Percentiles rank a stretch among this genome's conserved stretches.
These are phyloP conservation scores for Nothomitra cinnamomea DNA, from an alignment of 2,329 filamentous ascomycete genomes.

Conservation along the genomic window DNA sequence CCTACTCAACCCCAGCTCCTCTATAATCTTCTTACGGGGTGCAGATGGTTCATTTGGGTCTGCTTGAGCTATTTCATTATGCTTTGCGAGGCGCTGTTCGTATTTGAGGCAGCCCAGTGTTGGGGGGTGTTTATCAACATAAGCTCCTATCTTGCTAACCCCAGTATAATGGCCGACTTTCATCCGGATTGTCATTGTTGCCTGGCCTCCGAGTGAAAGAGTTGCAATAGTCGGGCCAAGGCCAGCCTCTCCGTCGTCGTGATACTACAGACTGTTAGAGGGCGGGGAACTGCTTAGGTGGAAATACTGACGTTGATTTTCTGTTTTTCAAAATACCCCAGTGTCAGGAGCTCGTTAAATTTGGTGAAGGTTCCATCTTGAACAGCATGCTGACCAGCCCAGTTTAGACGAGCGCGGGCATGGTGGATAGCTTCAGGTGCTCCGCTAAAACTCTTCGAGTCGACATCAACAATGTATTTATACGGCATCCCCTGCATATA, in stretches of 20 bases:
- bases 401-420: slow-evolving; percentile 35
- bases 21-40: slow-evolving; percentile 13
- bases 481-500: slow-evolving; percentile 41
- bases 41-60: slow-evolving; percentile 9
- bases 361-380: slow-evolving; percentile 18
- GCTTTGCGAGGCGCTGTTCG: slow-evolving; percentile 18
- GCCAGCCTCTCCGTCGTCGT: slow-evolving; percentile 48
- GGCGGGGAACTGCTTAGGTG: neutral
- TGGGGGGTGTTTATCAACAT: slow-evolving; percentile 16
- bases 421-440: slow-evolving; percentile 32
- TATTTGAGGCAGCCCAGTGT: slow-evolving; percentile 18
- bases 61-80: slow-evolving; percentile 16
- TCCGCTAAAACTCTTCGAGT: slow-evolving; percentile 31
- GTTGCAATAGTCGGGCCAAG: slow-evolving; percentile 46
- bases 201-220: slow-evolving; percentile 39
- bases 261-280: slow-evolving; percentile 27
- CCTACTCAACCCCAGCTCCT: slow-evolving; percentile 20
- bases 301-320: slow-evolving; percentile 33
- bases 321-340: slow-evolving; percentile 45
- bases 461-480: slow-evolving; percentile 43
- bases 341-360: slow-evolving; percentile 46
- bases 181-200: slow-evolving; percentile 39
- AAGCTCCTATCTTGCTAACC: slow-evolving; percentile 1
- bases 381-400: slow-evolving; percentile 32
- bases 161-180: slow-evolving; percentile 31